Evolutionary conservation across 768 basidiomycete species (phyloP).

Genomic region (Boletus bicolor): DNA sequence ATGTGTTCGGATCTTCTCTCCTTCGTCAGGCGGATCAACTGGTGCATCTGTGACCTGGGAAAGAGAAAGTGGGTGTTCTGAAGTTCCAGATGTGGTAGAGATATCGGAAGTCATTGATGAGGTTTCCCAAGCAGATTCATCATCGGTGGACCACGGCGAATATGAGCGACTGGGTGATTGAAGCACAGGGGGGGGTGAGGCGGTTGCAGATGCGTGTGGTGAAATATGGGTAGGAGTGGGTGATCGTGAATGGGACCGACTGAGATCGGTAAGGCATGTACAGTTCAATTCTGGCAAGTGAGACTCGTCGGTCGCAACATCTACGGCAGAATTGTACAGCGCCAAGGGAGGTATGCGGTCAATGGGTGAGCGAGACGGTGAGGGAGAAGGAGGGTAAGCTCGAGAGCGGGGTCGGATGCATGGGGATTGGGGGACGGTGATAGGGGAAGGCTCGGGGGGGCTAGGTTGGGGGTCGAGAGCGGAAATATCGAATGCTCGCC

Average conservation of each 20-base stretch:
- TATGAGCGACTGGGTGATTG: slow-evolving; percentile 22
- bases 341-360: slow-evolving; percentile 33
- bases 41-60: slow-evolving; percentile 25
- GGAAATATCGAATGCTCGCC: slow-evolving; percentile 46
- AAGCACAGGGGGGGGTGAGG: slow-evolving; percentile 14
- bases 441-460: slow-evolving; percentile 24
- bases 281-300: neutral
- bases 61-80: slow-evolving; percentile 29
- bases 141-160: slow-evolving; percentile 74
- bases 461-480: slow-evolving; percentile 31
- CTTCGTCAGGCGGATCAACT: slow-evolving; percentile 17
- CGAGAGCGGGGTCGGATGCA: slow-evolving; percentile 42
- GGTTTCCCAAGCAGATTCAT: slow-evolving; percentile 75
- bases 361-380: slow-evolving; percentile 43
- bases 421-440: slow-evolving; percentile 37
- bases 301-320: neutral
- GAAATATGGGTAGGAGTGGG: slow-evolving; percentile 39
- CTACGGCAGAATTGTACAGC: slow-evolving; percentile 20
- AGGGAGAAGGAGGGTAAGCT: slow-evolving; percentile 53
- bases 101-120: slow-evolving; percentile 61
- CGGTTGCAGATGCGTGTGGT: slow-evolving; percentile 21
- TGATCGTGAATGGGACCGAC: slow-evolving; percentile 31
- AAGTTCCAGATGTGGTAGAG: slow-evolving; percentile 51
- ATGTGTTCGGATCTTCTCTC: slow-evolving; percentile 8
- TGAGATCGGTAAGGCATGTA: slow-evolving; percentile 3